Conservation (phyloP, 257 asterid genomes). For the Dorcoceras hygrometricum region DNA sequence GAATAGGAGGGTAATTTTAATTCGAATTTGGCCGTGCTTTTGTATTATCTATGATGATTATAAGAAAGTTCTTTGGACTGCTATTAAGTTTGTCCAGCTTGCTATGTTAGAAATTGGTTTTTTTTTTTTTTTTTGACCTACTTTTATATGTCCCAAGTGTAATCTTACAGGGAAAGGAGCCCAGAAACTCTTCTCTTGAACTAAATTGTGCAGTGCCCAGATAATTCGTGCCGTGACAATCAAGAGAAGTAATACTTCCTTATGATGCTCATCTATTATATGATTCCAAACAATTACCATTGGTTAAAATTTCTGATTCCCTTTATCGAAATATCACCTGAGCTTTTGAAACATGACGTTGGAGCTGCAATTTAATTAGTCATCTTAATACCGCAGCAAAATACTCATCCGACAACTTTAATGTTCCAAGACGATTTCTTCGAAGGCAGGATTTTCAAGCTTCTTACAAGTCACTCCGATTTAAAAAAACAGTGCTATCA, state of each 20-base stretch:
- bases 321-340: no score
- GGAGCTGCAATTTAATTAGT: no score
- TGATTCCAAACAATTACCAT: no score
- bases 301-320: no score
- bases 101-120: background rate
- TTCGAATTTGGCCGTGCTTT: background rate
- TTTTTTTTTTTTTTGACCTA: no score
- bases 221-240: no score
- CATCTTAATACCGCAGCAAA: no score
- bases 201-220: background rate
- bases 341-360: no score
- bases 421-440: background rate
- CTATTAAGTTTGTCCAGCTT: background rate
- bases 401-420: background rate
- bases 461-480: no score
- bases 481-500: background rate
- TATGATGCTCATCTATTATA: no score
- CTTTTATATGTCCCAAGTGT: background rate
- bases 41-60: background rate
- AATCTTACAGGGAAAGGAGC: background rate
- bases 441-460: background rate
- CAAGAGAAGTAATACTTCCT: no score
- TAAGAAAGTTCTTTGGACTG: background rate
- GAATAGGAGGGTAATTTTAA: background rate
- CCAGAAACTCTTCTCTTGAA: background rate